These are phyloP conservation scores for Ehretia macrophylla DNA, from an alignment of 257 asterid genomes.

Conservation along the genomic window DNA sequence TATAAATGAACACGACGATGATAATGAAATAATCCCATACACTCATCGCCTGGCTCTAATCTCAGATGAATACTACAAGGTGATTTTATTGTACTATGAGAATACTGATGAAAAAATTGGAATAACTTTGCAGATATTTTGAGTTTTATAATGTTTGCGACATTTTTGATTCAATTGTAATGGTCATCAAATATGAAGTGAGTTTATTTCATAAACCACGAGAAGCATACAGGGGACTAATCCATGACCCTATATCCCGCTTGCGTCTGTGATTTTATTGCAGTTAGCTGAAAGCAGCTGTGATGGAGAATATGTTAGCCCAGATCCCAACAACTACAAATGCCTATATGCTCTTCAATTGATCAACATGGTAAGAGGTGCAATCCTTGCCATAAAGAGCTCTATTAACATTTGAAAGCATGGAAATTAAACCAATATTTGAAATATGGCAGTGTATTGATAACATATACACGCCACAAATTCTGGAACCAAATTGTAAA, in stretches of 20 bases:
- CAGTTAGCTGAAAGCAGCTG: conserved; percentile 43
- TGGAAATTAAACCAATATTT: not conserved
- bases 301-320: conserved; percentile 23
- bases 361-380: conserved; percentile 22
- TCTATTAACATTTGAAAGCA: not conserved
- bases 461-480: not conserved
- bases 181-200: too few relatives aligned
- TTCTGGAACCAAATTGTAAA: conserved; percentile 39
- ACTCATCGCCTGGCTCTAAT: conserved; percentile 49
- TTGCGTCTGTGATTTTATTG: not conserved
- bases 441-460: not conserved
- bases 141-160: too few relatives aligned
- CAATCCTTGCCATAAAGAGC: not conserved
- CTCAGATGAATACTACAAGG: conserved; percentile 43
- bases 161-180: too few relatives aligned
- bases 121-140: too few relatives aligned
- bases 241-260: too few relatives aligned
- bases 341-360: conserved; percentile 29
- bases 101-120: too few relatives aligned
- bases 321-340: conserved; percentile 1
- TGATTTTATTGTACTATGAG: not conserved
- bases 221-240: too few relatives aligned
- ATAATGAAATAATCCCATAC: conserved; percentile 30
- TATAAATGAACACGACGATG: conserved; percentile 1
- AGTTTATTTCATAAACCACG: too few relatives aligned